Percentiles rank a stretch among this genome's conserved stretches.
Conservation (phyloP, 2,329 filamentous ascomycete genomes). For the Paecilomyces variotii region DNA sequence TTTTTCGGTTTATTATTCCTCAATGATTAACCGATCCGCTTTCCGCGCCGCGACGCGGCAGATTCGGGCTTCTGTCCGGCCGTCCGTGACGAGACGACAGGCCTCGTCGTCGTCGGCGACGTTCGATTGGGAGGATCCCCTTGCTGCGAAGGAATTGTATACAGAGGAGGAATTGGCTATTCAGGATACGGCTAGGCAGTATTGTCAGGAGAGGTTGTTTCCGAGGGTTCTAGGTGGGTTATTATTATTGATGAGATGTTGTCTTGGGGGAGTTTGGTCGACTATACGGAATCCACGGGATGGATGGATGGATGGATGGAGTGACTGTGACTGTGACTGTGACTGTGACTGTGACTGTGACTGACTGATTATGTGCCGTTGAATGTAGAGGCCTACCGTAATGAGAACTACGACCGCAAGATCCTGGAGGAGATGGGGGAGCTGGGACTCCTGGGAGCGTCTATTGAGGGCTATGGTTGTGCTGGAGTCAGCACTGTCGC, state of each 20-base stretch:
- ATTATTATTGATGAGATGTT: not conserved
- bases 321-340: too few species aligned
- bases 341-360: too few species aligned
- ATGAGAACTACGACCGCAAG: slow-evolving; percentile 76
- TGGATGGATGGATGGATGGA: too few species aligned
- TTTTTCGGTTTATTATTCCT: slow-evolving; percentile 1
- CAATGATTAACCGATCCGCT: slow-evolving; percentile 24
- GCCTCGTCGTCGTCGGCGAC: slow-evolving; percentile 32
- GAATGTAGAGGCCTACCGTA: slow-evolving; percentile 66
- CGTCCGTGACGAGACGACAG: slow-evolving; percentile 14
- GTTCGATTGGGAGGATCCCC: slow-evolving; percentile 91
- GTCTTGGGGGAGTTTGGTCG: too few species aligned
- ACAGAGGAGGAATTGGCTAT: slow-evolving; percentile 90
- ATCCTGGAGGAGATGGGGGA: slow-evolving; percentile 91
- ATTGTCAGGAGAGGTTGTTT: slow-evolving; percentile 82
- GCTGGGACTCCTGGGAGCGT: slow-evolving; percentile 77
- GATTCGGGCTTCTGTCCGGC: slow-evolving; percentile 14
- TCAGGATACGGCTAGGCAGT: slow-evolving; percentile 80
- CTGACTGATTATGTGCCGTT: not conserved
- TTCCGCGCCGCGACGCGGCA: slow-evolving; percentile 24
- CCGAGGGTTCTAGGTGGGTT: slow-evolving; percentile 75
- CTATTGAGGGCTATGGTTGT: slow-evolving; percentile 79
- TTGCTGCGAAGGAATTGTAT: slow-evolving; percentile 64
- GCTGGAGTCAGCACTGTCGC: slow-evolving; percentile 82
- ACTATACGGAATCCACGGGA: too few species aligned